Evolutionary conservation across 2,329 filamentous ascomycete genomes (phyloP), one percentile per base, ranked within the genome.

Genomic region (Aspergillus tubingensis): DNA sequence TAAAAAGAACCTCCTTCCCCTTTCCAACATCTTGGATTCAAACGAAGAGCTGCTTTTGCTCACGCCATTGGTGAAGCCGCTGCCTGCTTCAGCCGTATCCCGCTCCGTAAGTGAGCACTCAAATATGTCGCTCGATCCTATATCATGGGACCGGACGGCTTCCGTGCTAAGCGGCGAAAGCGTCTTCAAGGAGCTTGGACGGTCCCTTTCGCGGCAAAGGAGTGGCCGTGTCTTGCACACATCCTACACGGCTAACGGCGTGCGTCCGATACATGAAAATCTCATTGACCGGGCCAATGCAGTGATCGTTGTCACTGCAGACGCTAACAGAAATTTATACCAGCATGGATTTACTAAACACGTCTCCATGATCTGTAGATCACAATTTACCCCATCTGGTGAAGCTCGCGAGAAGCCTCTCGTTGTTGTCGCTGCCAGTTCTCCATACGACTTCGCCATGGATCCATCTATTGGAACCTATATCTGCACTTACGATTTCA

Each of bases 271-370:
- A 0, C 94, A 98, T 72, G 94, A 98, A 70, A 95, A 94, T 64
- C 82, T 97, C 17, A 96, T 97, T 73, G 91, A 93, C 66, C 85
- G 92, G 67, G 92, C 93, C 10, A 91, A 90, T 54, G 91, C 91
- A 3, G 92, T 97, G 64, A 90, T 98, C 63, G 88, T 97, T 54
- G 85, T 97, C 32, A 97, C 94, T 0, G 94, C 94, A 8, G 94
- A 98, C 77, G 93, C 93, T 0, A 96, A 96, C 72, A 85, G 93
- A 43, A 97, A 98, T 71, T 80, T 96, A 13, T 98, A 97, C 72
- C 94, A 98, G 74, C 88, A 92, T 54, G 92, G 92, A 0, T 98
- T 98, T 73, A 94, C 94, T 2, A 98, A 97, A 74, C 94, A 98
- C 67, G 91, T 97, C 8, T 90, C 93, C 11, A 95, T 96, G 89